Evolutionary conservation across 106 monocot genomes (phyloP).

Genomic region (Xerophyta viscosa): DNA sequence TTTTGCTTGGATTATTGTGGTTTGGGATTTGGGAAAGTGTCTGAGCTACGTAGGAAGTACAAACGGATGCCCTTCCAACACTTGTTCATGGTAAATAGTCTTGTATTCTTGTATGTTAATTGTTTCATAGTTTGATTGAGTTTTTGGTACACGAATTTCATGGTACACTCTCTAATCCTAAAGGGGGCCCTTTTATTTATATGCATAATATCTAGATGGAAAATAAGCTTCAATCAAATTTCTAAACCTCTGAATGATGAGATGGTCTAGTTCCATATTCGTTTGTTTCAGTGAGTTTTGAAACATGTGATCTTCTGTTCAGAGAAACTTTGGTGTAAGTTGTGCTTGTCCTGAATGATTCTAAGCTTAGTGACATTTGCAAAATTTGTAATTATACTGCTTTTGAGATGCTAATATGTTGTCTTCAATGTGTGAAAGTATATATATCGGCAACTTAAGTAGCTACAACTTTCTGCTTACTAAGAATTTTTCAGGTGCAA

Average conservation of each 20-base stretch:
- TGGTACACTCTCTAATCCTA: conserved; percentile 22
- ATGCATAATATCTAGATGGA: not conserved
- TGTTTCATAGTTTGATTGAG: not conserved
- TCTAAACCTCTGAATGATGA: not conserved
- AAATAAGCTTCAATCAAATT: not conserved
- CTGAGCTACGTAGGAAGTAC: conserved; percentile 73
- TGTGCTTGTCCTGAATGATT: no score
- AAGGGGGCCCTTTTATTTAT: not conserved
- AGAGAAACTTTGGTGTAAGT: no score
- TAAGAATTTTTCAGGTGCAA: no score
- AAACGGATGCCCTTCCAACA: conserved; percentile 85
- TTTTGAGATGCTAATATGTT: no score
- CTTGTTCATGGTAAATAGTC: conserved; percentile 61
- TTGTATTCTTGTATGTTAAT: not conserved
- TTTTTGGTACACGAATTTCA: conserved; percentile 11
- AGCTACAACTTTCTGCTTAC: no score
- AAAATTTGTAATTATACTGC: no score
- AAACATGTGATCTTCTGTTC: no score
- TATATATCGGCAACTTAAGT: no score
- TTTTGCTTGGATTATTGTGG: conserved; percentile 98
- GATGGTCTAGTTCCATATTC: not conserved
- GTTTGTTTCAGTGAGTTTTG: not conserved
- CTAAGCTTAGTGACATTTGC: no score
- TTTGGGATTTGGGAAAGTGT: conserved; percentile 70
- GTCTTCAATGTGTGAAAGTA: no score